phyloP scores from a whole-genome alignment of 73 alveolate species.

The Tetrahymena borealis region DNA sequence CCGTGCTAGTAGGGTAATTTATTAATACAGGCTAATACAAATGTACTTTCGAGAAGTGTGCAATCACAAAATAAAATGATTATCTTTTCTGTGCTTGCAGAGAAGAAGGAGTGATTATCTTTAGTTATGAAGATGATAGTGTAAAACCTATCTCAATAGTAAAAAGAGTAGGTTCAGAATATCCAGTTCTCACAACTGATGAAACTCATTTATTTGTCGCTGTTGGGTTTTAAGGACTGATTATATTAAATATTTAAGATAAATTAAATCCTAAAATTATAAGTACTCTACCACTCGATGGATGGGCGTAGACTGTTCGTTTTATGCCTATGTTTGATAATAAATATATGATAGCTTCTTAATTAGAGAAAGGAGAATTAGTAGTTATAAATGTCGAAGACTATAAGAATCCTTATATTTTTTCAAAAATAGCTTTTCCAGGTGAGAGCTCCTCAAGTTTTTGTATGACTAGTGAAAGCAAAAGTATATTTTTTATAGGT shows the following conservation, averaged over 20 bases:
- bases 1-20: background rate
- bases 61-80: background rate
- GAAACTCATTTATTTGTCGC: background rate
- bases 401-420: background rate
- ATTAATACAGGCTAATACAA: background rate
- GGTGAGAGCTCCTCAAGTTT: background rate
- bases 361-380: background rate
- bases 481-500: background rate
- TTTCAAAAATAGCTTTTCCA: background rate
- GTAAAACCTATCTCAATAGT: background rate
- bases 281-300: background rate
- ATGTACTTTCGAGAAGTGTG: background rate
- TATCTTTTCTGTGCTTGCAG: background rate
- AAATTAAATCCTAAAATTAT: background rate
- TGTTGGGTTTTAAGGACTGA: background rate
- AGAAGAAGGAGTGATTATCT: background rate
- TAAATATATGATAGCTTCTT: background rate
- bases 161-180: background rate
- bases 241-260: background rate
- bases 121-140: background rate
- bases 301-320: background rate
- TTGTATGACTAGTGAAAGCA: background rate
- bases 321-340: background rate
- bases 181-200: background rate
- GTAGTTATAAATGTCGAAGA: background rate